These are phyloP conservation scores for Colletotrichum sp. DNA, from an alignment of 2,329 filamentous ascomycete species.

Conservation along the genomic window DNA sequence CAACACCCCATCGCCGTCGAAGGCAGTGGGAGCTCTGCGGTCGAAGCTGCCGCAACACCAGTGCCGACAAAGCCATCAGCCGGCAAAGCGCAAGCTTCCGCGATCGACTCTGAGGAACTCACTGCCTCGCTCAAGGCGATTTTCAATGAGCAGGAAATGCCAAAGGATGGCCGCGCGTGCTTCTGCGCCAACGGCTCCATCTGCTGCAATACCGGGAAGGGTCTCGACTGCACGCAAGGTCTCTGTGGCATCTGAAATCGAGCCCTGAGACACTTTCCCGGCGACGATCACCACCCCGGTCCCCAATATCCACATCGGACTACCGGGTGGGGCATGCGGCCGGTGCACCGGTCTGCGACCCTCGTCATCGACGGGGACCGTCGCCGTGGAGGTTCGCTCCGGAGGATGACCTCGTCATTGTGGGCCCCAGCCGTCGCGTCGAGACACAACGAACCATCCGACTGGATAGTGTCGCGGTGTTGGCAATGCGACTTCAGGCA, in stretches of 20 bases:
- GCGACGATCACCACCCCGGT: background rate
- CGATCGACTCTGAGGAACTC: background rate
- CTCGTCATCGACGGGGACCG: background rate
- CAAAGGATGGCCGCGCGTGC: slow-evolving; percentile 19
- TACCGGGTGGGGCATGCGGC: background rate
- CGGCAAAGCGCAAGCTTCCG: background rate
- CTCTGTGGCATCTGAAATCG: slow-evolving; percentile 30
- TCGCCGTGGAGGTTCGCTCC: background rate
- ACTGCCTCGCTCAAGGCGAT: background rate
- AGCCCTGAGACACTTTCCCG: background rate
- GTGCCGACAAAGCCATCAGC: background rate
- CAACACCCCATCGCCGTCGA: background rate
- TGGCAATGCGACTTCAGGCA: background rate
- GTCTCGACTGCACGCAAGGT: slow-evolving; percentile 31
- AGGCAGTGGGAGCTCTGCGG: background rate
- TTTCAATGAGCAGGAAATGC: background rate
- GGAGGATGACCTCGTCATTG: background rate
- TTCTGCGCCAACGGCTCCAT: slow-evolving; percentile 33
- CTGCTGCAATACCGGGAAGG: slow-evolving; percentile 28
- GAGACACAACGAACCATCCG: background rate
- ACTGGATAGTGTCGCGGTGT: background rate
- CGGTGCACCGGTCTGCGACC: background rate
- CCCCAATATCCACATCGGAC: background rate
- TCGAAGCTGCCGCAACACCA: background rate
- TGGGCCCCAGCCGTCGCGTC: background rate